Base-by-base conservation (phyloP, 2,329 filamentous ascomycete species). In the Fonsecaea erecta region DNA sequence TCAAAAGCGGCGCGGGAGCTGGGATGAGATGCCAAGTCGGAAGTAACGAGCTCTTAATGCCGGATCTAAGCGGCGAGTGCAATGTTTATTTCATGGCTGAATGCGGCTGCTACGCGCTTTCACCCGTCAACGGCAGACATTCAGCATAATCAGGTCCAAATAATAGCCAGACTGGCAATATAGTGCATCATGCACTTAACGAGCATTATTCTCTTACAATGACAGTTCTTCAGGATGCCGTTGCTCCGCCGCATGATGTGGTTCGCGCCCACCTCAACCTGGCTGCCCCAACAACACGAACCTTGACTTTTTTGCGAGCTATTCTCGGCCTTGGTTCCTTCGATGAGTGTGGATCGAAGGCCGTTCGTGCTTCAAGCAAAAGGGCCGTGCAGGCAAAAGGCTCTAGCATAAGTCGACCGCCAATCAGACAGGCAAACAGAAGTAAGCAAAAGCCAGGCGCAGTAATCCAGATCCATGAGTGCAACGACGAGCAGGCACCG, bases 351-450 rank as follows among this genome's bases (percentile, higher is more conserved):
- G 46, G 16, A 34, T 18, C 37, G 18, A 62, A 62, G 11, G 6
- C 26, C 32, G 14, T 40, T 7, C 52, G 8, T 9, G 24, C 35
- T 37, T 16, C 40, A 14, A 40, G 40, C 4, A 62, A 57, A 34
- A 52, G 46, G 40, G 16, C 34, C 2, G 11, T 21, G 2, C n/a
- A 43, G 14, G 8, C 40, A n/a, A 65, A 64, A 37, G 60, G 32
- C 37, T 46, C 63, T 32, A 16, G 32, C 6, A 67, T 53, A 52
- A 43, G 51, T 62, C 68, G 72, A 40, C 74, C 71, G 63, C 70
- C 71, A 11, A 59, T 71, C 2, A 71, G 71, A 37, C 62, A 69
- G n/a, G 70, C 68, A 2, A 32, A 28, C 30, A 71, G 35, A 21
- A 37, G 40, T 3, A 26, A 37, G 18, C 51, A 58, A 28, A 61